Base-by-base conservation (phyloP, 805 yeast genomes). In the Candida pseudofarinosa region DNA sequence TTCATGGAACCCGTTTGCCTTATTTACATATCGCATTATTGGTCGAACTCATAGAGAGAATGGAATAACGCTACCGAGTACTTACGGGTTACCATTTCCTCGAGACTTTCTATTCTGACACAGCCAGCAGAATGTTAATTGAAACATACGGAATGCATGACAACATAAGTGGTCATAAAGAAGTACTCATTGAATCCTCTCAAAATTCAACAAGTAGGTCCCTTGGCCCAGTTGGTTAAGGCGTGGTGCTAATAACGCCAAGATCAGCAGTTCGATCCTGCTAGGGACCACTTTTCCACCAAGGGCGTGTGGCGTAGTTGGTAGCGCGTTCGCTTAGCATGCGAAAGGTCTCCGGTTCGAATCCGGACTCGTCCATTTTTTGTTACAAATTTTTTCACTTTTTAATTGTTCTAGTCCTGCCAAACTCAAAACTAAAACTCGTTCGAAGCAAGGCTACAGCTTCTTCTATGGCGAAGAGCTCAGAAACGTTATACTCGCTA, bases 241-340 rank as follows among this genome's bases (percentile, higher is more conserved):
- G 74, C 74, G 74, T 58, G 74, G 75, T 69, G 75, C 74, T 69
- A 69, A 69, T 69, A 69, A 69, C 74, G 73, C 75, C 74, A 56
- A 70, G 87, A 80, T 81, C 87, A 79, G 85, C 87, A 78, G 87
- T 81, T 81, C 87, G 87, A 81, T 80, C 87, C 87, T 78, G 87
- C 85, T 79, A 80, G 85, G 85, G 85, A 81, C 80, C 87, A 81
- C 56, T 63, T 54, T 3, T 34, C 19, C 18, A 18, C 14, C 20
- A 18, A 33, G 64, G 73, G 71, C 73, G 71, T 67, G 71, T 67
- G 71, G 73, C 73, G 73, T 60, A 67, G 73, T 67, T 67, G 72
- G 72, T 67, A 67, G 72, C 72, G 72, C 71, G 72, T 66, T 65
- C 71, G 62, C 72, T 67, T 67, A 63, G 72, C 72, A 67, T 67